Base-by-base conservation (phyloP, 441 rosid species). In the Hura crepitans region DNA sequence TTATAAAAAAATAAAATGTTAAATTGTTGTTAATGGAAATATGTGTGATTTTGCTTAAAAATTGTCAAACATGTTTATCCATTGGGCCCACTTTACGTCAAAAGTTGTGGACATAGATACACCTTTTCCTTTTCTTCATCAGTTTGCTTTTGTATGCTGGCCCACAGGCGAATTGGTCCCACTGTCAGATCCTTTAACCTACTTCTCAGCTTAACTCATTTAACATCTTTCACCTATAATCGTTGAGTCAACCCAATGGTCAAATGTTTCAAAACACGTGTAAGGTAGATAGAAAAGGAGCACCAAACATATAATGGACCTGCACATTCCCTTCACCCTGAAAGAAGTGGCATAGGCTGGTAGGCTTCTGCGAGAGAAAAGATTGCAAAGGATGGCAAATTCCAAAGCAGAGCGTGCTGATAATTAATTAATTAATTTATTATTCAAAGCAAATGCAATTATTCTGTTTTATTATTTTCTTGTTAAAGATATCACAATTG, bases 361-460 rank as follows among this genome's bases (percentile, higher is more conserved):
- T 42, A 42, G 46, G 2, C 46, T 42, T 63, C 69, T 67, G 79
- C 68, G 62, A 6, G 9, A 1, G 10, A 61, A 62, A 12, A 28
- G 39, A 49, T n/a, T 10, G 62, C 62, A 56, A 42, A 67, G 39
- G 57, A 59, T 47, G 53, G 71, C 61, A 56, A 66, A 74, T 77
- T 73, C 69, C 72, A 74, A 76, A 70, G 85, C 69, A 25, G 74
- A 84, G 89, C 87, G 82, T 82, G 87, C 84, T 68, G 10, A 69
- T 58, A 50, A 42, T 42, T 42, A 9, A 42, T 9, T 9, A 72
- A 64, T 31, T 50, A 25, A 17, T n/a, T n/a, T n/a, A n/a, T 49
- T 14, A 22, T 43, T 7, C 33, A 65, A 74, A 63, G 35, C 68
- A 66, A 68, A 59, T 30, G 17, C 65, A 66, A 54, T 57, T 43